Evolutionary conservation across 148 eudicot species (phyloP), one percentile per base, ranked within the genome.

Genomic region (Heliosperma pusillum): DNA sequence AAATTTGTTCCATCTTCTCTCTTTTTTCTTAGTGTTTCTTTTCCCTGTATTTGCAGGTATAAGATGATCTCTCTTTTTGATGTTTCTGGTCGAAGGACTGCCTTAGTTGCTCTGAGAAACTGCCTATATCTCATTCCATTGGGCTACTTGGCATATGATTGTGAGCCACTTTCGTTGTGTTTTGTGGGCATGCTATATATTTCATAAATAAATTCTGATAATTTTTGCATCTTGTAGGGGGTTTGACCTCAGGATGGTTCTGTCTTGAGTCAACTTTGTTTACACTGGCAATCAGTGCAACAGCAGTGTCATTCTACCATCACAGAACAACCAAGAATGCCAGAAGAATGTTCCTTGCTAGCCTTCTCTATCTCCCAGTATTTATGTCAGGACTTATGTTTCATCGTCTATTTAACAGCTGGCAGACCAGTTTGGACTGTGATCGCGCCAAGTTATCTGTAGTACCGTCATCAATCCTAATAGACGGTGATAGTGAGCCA

Each of bases 351-450:
- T 95, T 95, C 81, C 89, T 87, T 47, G 97, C 96, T 42, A 95
- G 98, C 87, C 98, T 95, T 58, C 87, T 95, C 10, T 92, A 95
- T 83, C 97, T 95, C 72, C 98, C 98, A 0, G 91, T 95, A 52
- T 95, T 95, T 75, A 95, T 95, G 98, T 87, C 93, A 2, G 98
- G 98, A 15, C 86, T 95, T 50, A 78, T 95, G 83, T 80, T 90
- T 74, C 98, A 95, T 80, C 96, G 96, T 47, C 63, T 87, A 22
- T 78, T 87, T 61, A 85, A 90, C 40, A 78, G 80, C 52, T 85
- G 88, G 83, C 87, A 86, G 76, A 47, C 59, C 22, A 30, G 69
- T n/a, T 69, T 74, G 2, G 76, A 77, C 22, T 74, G 84, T 20
- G 78, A 74, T 50, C 50, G 77, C 56, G 64, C 75, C 24, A 61